These are phyloP conservation scores for Populus deltoides DNA, from an alignment of 345 rosid species.

Conservation along the genomic window DNA sequence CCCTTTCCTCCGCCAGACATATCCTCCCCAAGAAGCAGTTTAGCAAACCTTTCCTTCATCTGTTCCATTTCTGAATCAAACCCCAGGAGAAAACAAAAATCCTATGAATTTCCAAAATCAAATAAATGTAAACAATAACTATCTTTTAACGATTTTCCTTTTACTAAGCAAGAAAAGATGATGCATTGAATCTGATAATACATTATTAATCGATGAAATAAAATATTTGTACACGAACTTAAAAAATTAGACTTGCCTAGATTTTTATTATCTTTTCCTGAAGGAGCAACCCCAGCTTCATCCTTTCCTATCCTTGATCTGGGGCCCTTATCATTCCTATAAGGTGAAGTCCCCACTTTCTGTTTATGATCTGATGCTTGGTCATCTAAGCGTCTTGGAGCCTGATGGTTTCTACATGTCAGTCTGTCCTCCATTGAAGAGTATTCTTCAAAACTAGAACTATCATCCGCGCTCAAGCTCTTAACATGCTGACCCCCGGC, in stretches of 20 bases:
- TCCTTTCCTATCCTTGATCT: conserved; percentile 21
- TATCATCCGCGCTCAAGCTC: conserved; percentile 44
- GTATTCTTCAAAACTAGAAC: conserved; percentile 29
- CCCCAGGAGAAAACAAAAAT: neutral
- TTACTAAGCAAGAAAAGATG: neutral
- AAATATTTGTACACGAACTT: neutral
- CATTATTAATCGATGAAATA: neutral
- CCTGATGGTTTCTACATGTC: conserved; percentile 12
- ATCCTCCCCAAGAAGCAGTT: conserved; percentile 48
- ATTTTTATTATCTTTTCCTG: conserved; percentile 15
- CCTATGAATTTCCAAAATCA: neutral
- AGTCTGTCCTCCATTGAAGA: conserved; percentile 26
- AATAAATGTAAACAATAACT: neutral
- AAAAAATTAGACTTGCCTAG: conserved; percentile 20
- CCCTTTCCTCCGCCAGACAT: conserved; percentile 55
- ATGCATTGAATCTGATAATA: neutral
- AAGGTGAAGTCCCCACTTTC: conserved; percentile 20
- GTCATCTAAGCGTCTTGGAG: conserved; percentile 17
- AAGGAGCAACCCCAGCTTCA: conserved; percentile 10
- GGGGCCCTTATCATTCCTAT: conserved; percentile 17
- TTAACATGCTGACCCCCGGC: conserved; percentile 37
- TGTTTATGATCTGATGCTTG: conserved; percentile 14
- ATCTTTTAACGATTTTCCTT: neutral
- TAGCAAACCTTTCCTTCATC: conserved; percentile 45
- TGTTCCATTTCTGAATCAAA: conserved; percentile 38